Evolutionary conservation across 495 filamentous ascomycete species (phyloP).

Genomic region (Talaromyces wortmannii): DNA sequence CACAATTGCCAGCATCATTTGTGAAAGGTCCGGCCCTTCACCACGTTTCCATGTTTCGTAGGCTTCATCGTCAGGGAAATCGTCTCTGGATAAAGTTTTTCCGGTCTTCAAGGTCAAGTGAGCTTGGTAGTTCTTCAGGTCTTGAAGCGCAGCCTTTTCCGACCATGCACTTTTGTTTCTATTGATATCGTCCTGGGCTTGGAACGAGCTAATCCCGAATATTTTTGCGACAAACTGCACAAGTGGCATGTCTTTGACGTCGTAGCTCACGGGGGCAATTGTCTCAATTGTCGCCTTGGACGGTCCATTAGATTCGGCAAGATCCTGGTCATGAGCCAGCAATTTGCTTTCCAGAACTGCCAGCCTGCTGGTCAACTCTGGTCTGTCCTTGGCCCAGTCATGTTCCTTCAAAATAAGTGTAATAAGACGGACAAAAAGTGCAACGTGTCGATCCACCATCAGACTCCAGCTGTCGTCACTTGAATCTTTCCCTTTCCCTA

Average conservation of each 20-base stretch:
- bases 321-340: slow-evolving; percentile 88
- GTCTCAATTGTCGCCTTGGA: slow-evolving; percentile 60
- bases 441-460: slow-evolving; percentile 90
- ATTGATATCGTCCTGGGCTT: slow-evolving; percentile 82
- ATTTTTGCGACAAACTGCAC: slow-evolving; percentile 80
- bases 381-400: slow-evolving; percentile 71
- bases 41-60: slow-evolving; percentile 85
- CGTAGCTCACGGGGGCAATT: slow-evolving; percentile 72
- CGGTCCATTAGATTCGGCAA: slow-evolving; percentile 51
- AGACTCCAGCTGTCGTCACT: slow-evolving; percentile 91
- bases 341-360: slow-evolving; percentile 86
- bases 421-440: slow-evolving; percentile 87
- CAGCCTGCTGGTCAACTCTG: slow-evolving; percentile 74
- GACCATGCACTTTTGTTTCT: slow-evolving; percentile 76
- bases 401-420: slow-evolving; percentile 70
- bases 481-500: slow-evolving; percentile 67
- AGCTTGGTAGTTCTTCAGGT: slow-evolving; percentile 88
- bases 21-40: slow-evolving; percentile 74
- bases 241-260: slow-evolving; percentile 94
- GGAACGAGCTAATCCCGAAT: slow-evolving; percentile 67
- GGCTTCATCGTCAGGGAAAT: slow-evolving; percentile 88
- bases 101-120: slow-evolving; percentile 73
- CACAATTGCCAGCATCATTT: slow-evolving; percentile 87
- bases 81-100: slow-evolving; percentile 69
- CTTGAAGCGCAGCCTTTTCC: slow-evolving; percentile 80